phyloP scores from a whole-genome alignment of 164 flowering plant genomes.

The Aristolochia californica region DNA sequence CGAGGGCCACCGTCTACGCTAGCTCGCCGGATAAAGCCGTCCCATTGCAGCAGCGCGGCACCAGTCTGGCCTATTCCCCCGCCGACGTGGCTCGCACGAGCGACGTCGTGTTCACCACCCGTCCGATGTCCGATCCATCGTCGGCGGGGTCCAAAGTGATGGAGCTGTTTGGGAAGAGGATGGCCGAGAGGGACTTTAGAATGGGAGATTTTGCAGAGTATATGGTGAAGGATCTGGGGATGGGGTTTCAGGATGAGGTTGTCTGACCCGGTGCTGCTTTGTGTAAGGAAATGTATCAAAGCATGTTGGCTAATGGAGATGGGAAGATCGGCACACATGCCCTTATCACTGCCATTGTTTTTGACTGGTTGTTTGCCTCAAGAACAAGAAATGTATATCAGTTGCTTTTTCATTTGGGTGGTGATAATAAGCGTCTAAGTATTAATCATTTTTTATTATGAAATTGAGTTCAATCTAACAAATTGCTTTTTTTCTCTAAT shows the following conservation, averaged over 20 bases:
- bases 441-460: too few relatives aligned
- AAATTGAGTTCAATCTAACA: too few relatives aligned
- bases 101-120: slow-evolving; percentile 80
- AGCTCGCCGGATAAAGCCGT: slow-evolving; percentile 47
- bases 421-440: too few relatives aligned
- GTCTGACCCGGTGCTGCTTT: slow-evolving; percentile 69
- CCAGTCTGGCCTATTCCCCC: slow-evolving; percentile 38
- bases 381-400: too few relatives aligned
- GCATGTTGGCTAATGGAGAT: slow-evolving; percentile 72
- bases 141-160: slow-evolving; percentile 66
- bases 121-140: slow-evolving; percentile 49
- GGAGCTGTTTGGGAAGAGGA: slow-evolving; percentile 68
- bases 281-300: slow-evolving; percentile 47
- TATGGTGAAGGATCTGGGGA: slow-evolving; percentile 86
- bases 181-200: slow-evolving; percentile 56
- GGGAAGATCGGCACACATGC: slow-evolving; percentile 68
- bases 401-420: too few relatives aligned
- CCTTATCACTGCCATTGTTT: slow-evolving; percentile 38
- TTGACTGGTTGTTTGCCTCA: too few relatives aligned
- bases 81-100: slow-evolving; percentile 25
- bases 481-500: too few relatives aligned
- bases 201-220: slow-evolving; percentile 68
- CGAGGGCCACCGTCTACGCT: slow-evolving; percentile 72
- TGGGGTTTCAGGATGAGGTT: slow-evolving; percentile 45
- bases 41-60: slow-evolving; percentile 40